Base-by-base conservation (phyloP, 768 basidiomycete genomes). In the Suillus placidus region DNA sequence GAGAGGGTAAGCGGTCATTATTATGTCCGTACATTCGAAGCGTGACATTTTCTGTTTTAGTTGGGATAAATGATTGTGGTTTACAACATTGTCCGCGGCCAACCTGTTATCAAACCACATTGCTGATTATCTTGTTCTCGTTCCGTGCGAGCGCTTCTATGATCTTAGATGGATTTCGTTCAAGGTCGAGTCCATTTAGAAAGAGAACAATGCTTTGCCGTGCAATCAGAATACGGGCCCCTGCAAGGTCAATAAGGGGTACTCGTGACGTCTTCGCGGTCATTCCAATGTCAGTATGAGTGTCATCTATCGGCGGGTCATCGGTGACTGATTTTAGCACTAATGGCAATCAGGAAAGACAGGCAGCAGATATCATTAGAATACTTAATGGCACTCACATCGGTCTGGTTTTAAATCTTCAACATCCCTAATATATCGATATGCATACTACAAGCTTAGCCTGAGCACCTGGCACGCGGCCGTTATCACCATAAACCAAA, bases 11-110 rank as follows among this genome's bases (percentile, higher is more conserved):
- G 45, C 6, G n/a, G 45, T 23, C 45, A 23, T 6, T 23, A 42
- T 77, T 71, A 58, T 81, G 72, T 60, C 86, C 80, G 69, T 88
- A 88, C 8, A 86, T 74, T 18, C 87, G 87, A 42, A 88, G 67
- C 1, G 77, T 74, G 4, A 86, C 68, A 45, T 81, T 80, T 64
- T 87, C 87, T 32, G 52, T 55, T 54, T 18, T 20, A 55, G 51
- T 26, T 30, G 16, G 26, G 51, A 30, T 30, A 23, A 7, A 20
- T 81, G 72, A 71, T 84, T 84, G 23, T 82, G 79, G 26, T 71
- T 74, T 4, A 78, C 37, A 4, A 86, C 70, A 67, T 87, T 87
- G 1, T 85, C 79, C 30, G 76, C 80, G 61, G n/a, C n/a, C 45
- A 14, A 14, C 13, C 12, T 13, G 45, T 43, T 43, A 88, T 87